Evolutionary conservation across 2,329 filamentous ascomycete species (phyloP).

Genomic region (Fusarium sp.): DNA sequence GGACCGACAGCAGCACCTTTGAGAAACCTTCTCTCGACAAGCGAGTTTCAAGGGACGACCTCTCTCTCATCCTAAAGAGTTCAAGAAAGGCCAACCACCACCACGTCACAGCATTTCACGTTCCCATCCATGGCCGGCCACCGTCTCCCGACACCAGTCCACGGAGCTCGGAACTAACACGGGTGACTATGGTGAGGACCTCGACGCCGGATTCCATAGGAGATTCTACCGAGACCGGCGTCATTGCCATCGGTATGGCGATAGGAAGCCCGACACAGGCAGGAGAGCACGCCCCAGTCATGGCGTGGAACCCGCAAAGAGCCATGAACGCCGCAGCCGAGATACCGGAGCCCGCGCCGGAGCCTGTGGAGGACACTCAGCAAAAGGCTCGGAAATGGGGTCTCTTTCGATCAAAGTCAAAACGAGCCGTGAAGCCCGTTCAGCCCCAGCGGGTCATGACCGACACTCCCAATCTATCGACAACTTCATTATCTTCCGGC

Average conservation of each 20-base stretch:
- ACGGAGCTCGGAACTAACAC: conserved; percentile 48
- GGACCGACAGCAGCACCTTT: conserved; percentile 30
- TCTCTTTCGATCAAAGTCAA: conserved; percentile 66
- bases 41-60: conserved; percentile 63
- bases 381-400: conserved; percentile 71
- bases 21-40: conserved; percentile 51
- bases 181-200: conserved; percentile 56
- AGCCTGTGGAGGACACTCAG: conserved; percentile 54
- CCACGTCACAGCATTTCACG: conserved; percentile 57
- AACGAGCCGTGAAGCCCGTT: conserved; percentile 42
- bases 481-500: conserved; percentile 36
- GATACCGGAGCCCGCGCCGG: conserved; percentile 27
- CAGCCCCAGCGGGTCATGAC: conserved; percentile 46
- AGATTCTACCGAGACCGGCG: conserved; percentile 50
- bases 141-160: conserved; percentile 63
- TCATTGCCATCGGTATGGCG: conserved; percentile 79
- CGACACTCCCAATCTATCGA: conserved; percentile 44
- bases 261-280: conserved; percentile 77
- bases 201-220: conserved; percentile 61
- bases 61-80: conserved; percentile 51
- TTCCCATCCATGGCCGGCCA: conserved; percentile 59
- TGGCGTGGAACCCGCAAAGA: conserved; percentile 51
- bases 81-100: conserved; percentile 48
- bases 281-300: conserved; percentile 45
- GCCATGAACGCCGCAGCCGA: conserved; percentile 45